These are phyloP conservation scores for Apium graveolens DNA, from an alignment of 129 eudicot genomes.

Conservation along the genomic window DNA sequence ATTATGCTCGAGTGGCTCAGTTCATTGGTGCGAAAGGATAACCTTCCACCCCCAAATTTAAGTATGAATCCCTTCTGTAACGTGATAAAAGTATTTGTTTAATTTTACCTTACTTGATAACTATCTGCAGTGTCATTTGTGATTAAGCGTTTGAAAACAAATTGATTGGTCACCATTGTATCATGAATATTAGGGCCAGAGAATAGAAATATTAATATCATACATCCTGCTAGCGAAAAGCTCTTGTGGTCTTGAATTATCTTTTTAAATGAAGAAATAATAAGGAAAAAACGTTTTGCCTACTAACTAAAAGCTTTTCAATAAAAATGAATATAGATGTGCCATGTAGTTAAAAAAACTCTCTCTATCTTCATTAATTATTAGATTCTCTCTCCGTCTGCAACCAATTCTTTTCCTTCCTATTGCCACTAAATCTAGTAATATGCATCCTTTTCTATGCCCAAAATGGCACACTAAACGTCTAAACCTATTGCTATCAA, in stretches of 20 bases:
- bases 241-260: neutral
- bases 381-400: neutral
- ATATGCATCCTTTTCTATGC: neutral
- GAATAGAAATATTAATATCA: no score
- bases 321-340: neutral
- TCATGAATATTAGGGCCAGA: no score
- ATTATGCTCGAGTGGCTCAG: conserved; percentile 32
- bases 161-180: no score
- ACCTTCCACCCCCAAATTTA: conserved; percentile 8
- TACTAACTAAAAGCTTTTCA: neutral
- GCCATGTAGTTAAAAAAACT: neutral
- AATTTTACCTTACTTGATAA: no score
- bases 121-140: no score
- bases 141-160: no score
- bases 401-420: neutral
- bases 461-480: neutral
- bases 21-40: conserved; percentile 12
- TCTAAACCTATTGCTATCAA: neutral
- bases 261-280: no score
- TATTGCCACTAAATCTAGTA: neutral
- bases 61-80: conserved; percentile 15
- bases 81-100: no score
- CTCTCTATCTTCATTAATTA: no score
- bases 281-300: neutral
- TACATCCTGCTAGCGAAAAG: no score